phyloP scores from a whole-genome alignment of 306 rosid species.

The Glycine soja region DNA sequence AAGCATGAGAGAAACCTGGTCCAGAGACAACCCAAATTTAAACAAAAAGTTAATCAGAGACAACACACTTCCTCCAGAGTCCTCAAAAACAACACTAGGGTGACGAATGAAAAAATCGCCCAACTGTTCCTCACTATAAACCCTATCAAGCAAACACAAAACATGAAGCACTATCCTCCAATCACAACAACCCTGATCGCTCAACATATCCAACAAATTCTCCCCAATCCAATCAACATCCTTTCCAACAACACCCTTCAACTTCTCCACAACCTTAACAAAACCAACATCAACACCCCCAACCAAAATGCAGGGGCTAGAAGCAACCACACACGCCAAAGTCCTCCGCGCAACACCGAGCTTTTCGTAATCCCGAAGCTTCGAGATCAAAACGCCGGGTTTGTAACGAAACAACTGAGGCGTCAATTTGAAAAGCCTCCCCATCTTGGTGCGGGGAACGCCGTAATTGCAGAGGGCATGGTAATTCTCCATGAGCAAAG shows the following conservation, averaged over 20 bases:
- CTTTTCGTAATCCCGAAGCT: constrained; percentile 65
- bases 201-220: constrained; percentile 42
- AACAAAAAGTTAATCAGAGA: constrained; percentile 64
- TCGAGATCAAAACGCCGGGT: constrained; percentile 61
- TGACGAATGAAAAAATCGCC: constrained; percentile 49
- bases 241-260: constrained; percentile 54
- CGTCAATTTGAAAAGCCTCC: constrained; percentile 64
- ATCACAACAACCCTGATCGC: constrained; percentile 49
- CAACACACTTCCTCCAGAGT: constrained; percentile 63
- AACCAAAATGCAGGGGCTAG: constrained; percentile 69
- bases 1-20: constrained; percentile 58
- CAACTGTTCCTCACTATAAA: constrained; percentile 54
- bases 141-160: constrained; percentile 54
- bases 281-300: constrained; percentile 60
- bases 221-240: constrained; percentile 51
- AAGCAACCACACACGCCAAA: constrained; percentile 51
- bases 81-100: constrained; percentile 70
- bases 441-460: constrained; percentile 60
- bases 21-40: constrained; percentile 64
- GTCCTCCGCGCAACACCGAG: constrained; percentile 52
- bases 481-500: constrained; percentile 68
- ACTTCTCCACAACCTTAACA: constrained; percentile 59
- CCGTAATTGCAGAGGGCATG: constrained; percentile 66
- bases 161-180: constrained; percentile 68
- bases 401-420: constrained; percentile 56